Base-by-base conservation (phyloP, 805 yeast genomes). In the Trichomonascus vanleenenianus region DNA sequence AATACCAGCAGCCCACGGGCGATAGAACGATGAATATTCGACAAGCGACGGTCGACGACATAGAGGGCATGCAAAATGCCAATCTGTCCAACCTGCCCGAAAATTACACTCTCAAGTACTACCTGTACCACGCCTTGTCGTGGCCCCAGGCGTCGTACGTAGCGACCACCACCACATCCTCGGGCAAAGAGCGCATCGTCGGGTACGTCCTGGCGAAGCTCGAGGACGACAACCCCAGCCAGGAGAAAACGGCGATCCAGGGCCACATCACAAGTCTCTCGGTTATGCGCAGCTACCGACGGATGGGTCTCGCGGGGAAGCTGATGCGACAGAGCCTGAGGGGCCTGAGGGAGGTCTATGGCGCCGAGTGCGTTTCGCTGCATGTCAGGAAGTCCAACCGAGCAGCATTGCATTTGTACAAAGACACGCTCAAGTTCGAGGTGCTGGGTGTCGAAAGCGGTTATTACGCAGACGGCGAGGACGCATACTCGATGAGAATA, bases 141-240 rank as follows among this genome's bases (percentile, higher is more conserved):
- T 93, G 98, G 98, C 98, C 98, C 1, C 95, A 91, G 62, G 94
- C 95, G 11, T 85, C 96, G 35, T 93, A 81, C 68, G 97, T 93
- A 32, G 98, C 98, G 14, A 83, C 63, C 4, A 58, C 55, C 46
- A 50, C 91, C 1, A 82, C 93, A 1, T 77, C 81, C 22, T 83
- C 77, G 51, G 77, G 72, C 9, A 82, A 83, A 25, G 95, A 85
- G 60, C 83, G 85, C 55, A 75, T 93, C 30, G 95, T 93, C n/a
- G 98, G 97, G 3, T 93, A 93, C 60, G 97, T 87, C 3, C 70
- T 93, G 53, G 95, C 95, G 1, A 93, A 93, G 64, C 85, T 93
- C 95, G 96, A 93, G 57, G 97, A 89, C 62, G 96, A 88, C 58
- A 55, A 55, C 42, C 46, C 52, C 3, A 53, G 43, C 16, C 47